phyloP scores from a whole-genome alignment of 176 grass and related monocot genomes.

The Triticum aestivum region DNA sequence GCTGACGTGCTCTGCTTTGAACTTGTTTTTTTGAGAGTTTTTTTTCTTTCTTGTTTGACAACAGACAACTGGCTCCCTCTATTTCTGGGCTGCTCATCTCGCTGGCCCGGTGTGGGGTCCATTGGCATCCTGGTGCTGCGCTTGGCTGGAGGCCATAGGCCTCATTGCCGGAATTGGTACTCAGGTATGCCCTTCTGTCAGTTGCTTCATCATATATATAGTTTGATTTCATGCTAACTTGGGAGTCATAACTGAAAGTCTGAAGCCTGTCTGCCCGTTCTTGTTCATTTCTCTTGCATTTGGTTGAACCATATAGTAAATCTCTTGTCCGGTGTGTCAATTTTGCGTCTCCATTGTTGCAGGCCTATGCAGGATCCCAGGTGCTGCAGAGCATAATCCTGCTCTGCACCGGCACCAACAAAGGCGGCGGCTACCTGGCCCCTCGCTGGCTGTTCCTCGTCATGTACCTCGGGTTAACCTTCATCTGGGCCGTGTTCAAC shows the following conservation, averaged over 20 bases:
- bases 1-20: neutral
- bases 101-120: conserved; percentile 93
- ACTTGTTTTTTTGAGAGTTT: neutral
- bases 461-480: conserved; percentile 74
- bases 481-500: conserved; percentile 98
- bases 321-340: neutral
- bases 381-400: conserved; percentile 90
- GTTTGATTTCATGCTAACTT: neutral
- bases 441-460: conserved; percentile 83
- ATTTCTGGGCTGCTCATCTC: conserved; percentile 99
- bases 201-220: too few species aligned
- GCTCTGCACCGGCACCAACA: conserved; percentile 82
- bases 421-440: conserved; percentile 77
- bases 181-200: conserved; percentile 49
- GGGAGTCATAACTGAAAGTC: neutral
- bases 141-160: conserved; percentile 96
- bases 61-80: conserved; percentile 96
- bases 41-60: neutral
- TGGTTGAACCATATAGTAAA: neutral
- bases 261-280: neutral
- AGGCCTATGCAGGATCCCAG: conserved; percentile 90
- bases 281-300: neutral
- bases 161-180: conserved; percentile 97
- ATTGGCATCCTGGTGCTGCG: conserved; percentile 96
- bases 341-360: neutral